phyloP scores from a whole-genome alignment of 768 basidiomycete genomes.

The Xerocomellus chrysenteron region DNA sequence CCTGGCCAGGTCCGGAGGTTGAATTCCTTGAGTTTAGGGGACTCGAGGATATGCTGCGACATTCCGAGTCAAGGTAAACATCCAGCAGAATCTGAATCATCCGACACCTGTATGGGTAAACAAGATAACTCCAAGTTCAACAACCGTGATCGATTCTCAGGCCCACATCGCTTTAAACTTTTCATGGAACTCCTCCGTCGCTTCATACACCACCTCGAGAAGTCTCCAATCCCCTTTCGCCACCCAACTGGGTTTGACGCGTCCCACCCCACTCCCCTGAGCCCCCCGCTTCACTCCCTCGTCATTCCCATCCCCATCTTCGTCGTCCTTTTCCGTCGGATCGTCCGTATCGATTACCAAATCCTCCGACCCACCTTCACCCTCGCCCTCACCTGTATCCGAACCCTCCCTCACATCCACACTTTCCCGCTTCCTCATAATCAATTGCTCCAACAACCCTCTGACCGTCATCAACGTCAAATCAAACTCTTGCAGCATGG shows the following conservation, averaged over 20 bases:
- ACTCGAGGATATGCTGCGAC: too few relatives aligned
- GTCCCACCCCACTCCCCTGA: not conserved
- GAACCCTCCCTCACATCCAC: slow-evolving; percentile 9
- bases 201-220: slow-evolving; percentile 46
- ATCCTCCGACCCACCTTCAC: slow-evolving; percentile 6
- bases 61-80: not conserved
- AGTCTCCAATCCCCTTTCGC: slow-evolving; percentile 53
- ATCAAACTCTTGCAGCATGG: slow-evolving; percentile 55
- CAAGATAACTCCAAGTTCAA: not conserved
- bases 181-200: slow-evolving; percentile 49
- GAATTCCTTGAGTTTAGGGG: too few relatives aligned
- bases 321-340: slow-evolving; percentile 25
- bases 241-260: slow-evolving; percentile 38
- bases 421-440: slow-evolving; percentile 29
- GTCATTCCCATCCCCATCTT: slow-evolving; percentile 19
- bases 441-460: slow-evolving; percentile 48
- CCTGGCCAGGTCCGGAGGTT: too few relatives aligned
- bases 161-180: slow-evolving; percentile 71
- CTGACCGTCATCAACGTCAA: slow-evolving; percentile 51
- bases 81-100: not conserved
- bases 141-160: slow-evolving; percentile 7
- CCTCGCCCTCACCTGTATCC: slow-evolving; percentile 14
- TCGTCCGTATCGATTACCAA: slow-evolving; percentile 31
- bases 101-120: not conserved
- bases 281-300: slow-evolving; percentile 14